phyloP scores from a whole-genome alignment of 2,329 filamentous ascomycete genomes.

The Phaeosphaeriaceae sp. region DNA sequence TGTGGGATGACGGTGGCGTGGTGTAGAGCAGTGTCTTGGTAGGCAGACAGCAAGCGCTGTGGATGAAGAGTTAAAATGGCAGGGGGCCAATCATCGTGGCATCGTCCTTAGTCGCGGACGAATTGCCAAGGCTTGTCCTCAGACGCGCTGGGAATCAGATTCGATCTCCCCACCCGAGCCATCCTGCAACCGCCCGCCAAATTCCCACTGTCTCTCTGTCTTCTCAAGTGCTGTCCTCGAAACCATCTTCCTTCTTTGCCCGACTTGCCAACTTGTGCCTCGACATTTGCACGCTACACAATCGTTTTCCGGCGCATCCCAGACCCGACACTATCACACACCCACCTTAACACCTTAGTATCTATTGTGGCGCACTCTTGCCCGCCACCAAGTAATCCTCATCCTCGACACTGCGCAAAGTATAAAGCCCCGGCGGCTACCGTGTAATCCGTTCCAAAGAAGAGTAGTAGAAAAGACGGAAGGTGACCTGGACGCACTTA shows the following conservation, averaged over 20 bases:
- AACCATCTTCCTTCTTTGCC: conserved; percentile 30
- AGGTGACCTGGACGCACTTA: conserved; percentile 22
- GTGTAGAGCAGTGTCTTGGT: conserved; percentile 31
- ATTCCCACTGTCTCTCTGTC: conserved; percentile 38
- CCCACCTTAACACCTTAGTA: conserved; percentile 6
- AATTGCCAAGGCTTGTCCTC: conserved; percentile 41
- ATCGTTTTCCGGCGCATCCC: conserved; percentile 23
- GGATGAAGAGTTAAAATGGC: conserved; percentile 35
- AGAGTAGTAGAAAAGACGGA: conserved; percentile 19
- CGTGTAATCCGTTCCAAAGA: conserved; percentile 14
- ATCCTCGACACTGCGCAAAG: conserved; percentile 21
- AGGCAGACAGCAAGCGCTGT: conserved; percentile 38
- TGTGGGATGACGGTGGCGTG: conserved; percentile 37
- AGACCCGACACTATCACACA: conserved; percentile 6
- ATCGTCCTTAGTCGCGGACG: conserved; percentile 18
- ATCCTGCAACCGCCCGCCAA: conserved; percentile 46
- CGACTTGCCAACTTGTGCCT: conserved; percentile 27
- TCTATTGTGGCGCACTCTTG: conserved; percentile 6
- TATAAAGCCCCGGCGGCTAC: conserved; percentile 42
- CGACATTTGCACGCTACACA: conserved; percentile 29
- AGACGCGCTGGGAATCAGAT: conserved; percentile 47
- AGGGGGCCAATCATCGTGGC: conserved; percentile 36
- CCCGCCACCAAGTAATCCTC: conserved; percentile 21
- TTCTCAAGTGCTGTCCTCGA: conserved; percentile 37
- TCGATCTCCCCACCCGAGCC: conserved; percentile 44